A percentile compares a stretch with the other conserved stretches of the same genome.
Conservation (phyloP, 495 filamentous ascomycete species). For the Tuber borchii region DNA sequence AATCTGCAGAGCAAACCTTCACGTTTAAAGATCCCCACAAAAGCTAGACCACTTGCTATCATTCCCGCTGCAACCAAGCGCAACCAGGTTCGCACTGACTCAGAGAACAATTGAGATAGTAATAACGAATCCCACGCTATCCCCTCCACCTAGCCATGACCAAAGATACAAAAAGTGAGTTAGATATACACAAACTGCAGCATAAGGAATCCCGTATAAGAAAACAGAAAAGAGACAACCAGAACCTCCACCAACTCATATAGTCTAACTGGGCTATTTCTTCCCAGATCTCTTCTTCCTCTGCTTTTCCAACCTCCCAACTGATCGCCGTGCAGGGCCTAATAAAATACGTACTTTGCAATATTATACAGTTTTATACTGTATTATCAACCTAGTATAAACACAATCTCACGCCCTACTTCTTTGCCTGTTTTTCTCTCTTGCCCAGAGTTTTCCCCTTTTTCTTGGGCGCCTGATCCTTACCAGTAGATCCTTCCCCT, state of each 20-base stretch:
- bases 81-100: neutral
- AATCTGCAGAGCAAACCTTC: too few species aligned
- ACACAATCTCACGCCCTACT: too few species aligned
- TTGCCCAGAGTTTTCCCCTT: too few species aligned
- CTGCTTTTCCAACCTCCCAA: conserved; percentile 6
- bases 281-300: conserved; percentile 32
- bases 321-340: too few species aligned
- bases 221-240: conserved; percentile 29
- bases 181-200: conserved; percentile 20
- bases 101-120: neutral
- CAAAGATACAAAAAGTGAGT: neutral
- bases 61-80: too few species aligned
- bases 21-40: too few species aligned
- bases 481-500: conserved; percentile 13
- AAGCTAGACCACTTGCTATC: too few species aligned
- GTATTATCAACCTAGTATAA: too few species aligned
- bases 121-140: neutral
- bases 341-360: too few species aligned
- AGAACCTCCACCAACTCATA: conserved; percentile 12
- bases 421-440: too few species aligned
- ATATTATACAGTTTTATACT: too few species aligned
- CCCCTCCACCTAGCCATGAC: neutral
- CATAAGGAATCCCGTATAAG: conserved; percentile 31
- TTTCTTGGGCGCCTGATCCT: neutral
- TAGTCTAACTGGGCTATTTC: conserved; percentile 34